Base-by-base conservation (phyloP, 129 eudicot species). In the Centaurea solstitialis region DNA sequence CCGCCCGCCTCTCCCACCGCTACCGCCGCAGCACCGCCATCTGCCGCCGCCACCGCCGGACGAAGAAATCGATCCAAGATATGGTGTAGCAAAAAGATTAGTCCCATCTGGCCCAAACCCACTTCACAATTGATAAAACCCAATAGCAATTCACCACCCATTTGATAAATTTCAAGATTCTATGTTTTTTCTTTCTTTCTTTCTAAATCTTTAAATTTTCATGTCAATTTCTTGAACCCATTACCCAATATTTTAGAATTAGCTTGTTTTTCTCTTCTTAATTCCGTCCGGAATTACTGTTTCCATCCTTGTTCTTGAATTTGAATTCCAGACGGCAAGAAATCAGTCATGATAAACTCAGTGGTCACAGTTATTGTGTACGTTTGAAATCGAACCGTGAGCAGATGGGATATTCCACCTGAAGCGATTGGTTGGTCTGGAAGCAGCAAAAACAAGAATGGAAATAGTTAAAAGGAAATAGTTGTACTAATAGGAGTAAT, bases 71-170 rank as follows among this genome's bases (percentile, higher is more conserved):
- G 97, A 94, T 75, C 96, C 96, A 72, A 88, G 93, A 84, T 94
- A 88, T 84, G 98, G 97, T 9, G 98, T 92, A 17, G 88, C 72
- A 47, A 94, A 94, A 77, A 84, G 98, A 90, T 80, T 92, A 80
- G 97, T 94, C 74, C 98, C 97, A 35, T 88, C 97, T 26, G 98
- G 98, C 43, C 98, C 98, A 69, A 94, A 94, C 92, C 98, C 98
- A 67, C 96, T 94, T 57, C 98, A 94, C 67, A 94, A 94, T 62
- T 94, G 88, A 87, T 7, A 22, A 9, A 17, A 18, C 35, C 69
- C 68, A 78, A 24, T 47, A 38, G 47, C 26, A 68, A 61, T 28
- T 74, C 28, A 41, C 57, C 50, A 39, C 62, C 64, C 22, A 65
- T 62, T 72, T 71, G 28, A 7, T 40, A 24, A 18, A 18, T 76